Conservation (phyloP, 2,329 filamentous ascomycete genomes). For the Sclerotinia borealis region DNA sequence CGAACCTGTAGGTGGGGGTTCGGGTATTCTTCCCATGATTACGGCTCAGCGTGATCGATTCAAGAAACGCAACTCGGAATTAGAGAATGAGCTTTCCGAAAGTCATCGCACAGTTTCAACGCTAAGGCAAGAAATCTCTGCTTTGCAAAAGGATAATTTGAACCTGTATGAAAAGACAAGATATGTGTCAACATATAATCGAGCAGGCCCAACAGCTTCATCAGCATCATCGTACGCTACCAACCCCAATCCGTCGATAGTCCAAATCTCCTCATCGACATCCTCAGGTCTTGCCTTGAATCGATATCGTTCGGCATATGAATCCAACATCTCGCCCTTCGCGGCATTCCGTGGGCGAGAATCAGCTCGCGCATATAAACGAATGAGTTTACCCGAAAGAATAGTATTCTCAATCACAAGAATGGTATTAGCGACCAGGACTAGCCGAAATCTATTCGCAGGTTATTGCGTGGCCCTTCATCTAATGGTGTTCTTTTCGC, state of each 20-base stretch:
- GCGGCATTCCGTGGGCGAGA: constrained; percentile 93
- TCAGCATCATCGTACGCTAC: constrained; percentile 60
- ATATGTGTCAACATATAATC: constrained; percentile 90
- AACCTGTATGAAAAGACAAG: constrained; percentile 96
- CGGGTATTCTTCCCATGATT: constrained; percentile 94
- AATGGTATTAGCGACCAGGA: constrained; percentile 83
- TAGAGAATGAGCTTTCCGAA: constrained; percentile 86
- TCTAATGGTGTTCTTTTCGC: constrained; percentile 75
- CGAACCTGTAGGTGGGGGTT: constrained; percentile 67
- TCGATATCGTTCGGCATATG: constrained; percentile 86
- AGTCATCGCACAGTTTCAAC: constrained; percentile 76
- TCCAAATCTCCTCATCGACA: constrained; percentile 54
- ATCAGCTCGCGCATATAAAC: constrained; percentile 80
- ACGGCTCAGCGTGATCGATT: constrained; percentile 96
- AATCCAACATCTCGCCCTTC: constrained; percentile 92
- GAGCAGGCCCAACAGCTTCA: constrained; percentile 54
- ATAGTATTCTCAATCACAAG: constrained; percentile 86
- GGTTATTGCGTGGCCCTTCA: constrained; percentile 86
- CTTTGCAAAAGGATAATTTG: constrained; percentile 92
- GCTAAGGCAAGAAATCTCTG: constrained; percentile 82
- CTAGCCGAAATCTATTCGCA: constrained; percentile 89
- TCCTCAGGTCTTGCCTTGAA: constrained; percentile 65
- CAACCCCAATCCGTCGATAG: constrained; percentile 70
- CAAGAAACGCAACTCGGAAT: constrained; percentile 88
- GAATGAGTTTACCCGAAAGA: constrained; percentile 87